A percentile compares a stretch with the other conserved stretches of the same genome.
phyloP scores from a whole-genome alignment of 305 asterid species.

The Fraxinus angustifolia region DNA sequence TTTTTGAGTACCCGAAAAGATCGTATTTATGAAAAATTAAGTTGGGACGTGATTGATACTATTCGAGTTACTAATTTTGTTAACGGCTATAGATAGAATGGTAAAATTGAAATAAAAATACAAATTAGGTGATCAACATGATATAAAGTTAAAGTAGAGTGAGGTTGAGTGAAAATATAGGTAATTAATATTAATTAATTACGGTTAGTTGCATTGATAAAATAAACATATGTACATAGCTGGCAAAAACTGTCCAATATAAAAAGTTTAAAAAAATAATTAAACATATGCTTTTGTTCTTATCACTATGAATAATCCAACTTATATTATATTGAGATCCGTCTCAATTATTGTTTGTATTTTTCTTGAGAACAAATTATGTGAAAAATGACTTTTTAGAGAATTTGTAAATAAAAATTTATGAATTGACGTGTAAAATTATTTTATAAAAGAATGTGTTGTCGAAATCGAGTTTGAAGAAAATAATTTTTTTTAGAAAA shows the following conservation, averaged over 20 bases:
- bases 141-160: not conserved
- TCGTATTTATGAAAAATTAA: not conserved
- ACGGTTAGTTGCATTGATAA: conserved; percentile 31
- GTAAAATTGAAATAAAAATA: not conserved
- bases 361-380: no score
- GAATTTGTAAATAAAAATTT: not conserved
- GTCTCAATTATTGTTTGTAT: not conserved
- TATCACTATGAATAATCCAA: not conserved
- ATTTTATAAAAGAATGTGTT: no score
- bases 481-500: no score
- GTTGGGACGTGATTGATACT: not conserved
- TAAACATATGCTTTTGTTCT: not conserved
- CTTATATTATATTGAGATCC: no score
- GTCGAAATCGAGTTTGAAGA: not conserved
- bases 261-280: conserved; percentile 14
- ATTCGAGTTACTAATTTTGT: not conserved
- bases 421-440: not conserved
- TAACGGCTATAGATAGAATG: not conserved
- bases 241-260: conserved; percentile 39
- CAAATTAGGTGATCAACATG: not conserved
- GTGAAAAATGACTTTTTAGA: no score
- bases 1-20: not conserved
- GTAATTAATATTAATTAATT: not conserved
- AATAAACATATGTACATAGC: conserved; percentile 27
- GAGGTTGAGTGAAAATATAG: not conserved